These are phyloP conservation scores for Termitomyces sp. DNA, from an alignment of 768 basidiomycete genomes.

Conservation along the genomic window DNA sequence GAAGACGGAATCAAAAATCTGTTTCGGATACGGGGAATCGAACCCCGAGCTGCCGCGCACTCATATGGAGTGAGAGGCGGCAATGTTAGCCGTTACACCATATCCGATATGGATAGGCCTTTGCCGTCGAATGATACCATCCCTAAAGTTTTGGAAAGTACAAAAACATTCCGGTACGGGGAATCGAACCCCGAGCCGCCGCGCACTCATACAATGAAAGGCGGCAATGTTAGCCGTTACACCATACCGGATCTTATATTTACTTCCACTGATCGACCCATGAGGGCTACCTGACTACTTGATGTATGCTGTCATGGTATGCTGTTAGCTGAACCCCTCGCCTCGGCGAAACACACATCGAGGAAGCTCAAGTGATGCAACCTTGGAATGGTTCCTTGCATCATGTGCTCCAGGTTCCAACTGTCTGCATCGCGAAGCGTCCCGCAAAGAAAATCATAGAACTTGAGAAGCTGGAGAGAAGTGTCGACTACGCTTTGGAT, in stretches of 20 bases:
- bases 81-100: conserved; percentile 67
- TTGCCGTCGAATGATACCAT: no score
- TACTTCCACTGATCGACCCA: no score
- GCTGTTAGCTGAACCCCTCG: no score
- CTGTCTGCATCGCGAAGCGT: not conserved
- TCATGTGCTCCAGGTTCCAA: not conserved
- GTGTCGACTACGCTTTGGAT: not conserved
- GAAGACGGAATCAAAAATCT: no score
- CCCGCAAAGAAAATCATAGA: not conserved
- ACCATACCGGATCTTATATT: conserved; percentile 38
- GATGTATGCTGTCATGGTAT: no score
- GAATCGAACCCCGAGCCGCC: conserved; percentile 56
- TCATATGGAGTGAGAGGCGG: conserved; percentile 33
- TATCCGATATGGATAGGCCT: conserved; percentile 25
- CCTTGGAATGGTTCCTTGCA: not conserved
- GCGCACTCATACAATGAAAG: conserved; percentile 28
- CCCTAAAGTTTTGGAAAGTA: not conserved
- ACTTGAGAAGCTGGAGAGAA: not conserved
- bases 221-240: conserved; percentile 67
- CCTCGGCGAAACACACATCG: not conserved
- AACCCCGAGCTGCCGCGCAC: conserved; percentile 51
- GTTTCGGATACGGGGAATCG: conserved; percentile 46
- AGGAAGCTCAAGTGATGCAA: not conserved
- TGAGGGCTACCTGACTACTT: no score
- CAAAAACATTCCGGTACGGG: conserved; percentile 33